Evolutionary conservation across 768 basidiomycete genomes (phyloP).

Genomic region (Calocera cornea): DNA sequence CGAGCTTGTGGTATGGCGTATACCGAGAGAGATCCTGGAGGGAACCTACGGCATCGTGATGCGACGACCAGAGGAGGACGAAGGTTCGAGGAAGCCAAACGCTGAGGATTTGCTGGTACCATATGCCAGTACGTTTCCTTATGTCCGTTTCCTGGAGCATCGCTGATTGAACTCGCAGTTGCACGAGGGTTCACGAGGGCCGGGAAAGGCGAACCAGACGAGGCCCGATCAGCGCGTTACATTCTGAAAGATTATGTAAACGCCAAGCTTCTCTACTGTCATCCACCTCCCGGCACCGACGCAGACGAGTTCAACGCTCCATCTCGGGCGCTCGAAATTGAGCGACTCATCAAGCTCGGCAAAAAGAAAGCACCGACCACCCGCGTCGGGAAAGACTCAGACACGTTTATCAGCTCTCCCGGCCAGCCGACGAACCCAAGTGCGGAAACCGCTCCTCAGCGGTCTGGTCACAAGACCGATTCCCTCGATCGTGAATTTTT

Average conservation of each 20-base stretch:
- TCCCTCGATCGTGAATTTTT: constrained; percentile 78
- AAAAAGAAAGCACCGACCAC: constrained; percentile 84
- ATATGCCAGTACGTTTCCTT: constrained; percentile 68
- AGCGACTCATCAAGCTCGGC: constrained; percentile 39
- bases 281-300: constrained; percentile 54
- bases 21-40: constrained; percentile 76
- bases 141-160: neutral
- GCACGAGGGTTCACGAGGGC: constrained; percentile 84
- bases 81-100: constrained; percentile 45
- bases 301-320: constrained; percentile 61
- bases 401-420: constrained; percentile 49
- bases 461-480: constrained; percentile 41
- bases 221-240: constrained; percentile 82
- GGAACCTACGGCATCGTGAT: constrained; percentile 78
- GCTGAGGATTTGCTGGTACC: constrained; percentile 73
- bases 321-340: constrained; percentile 47
- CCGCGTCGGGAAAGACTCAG: constrained; percentile 68
- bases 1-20: constrained; percentile 57
- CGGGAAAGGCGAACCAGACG: constrained; percentile 94
- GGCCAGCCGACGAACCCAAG: constrained; percentile 10
- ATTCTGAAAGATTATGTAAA: constrained; percentile 96
- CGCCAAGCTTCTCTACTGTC: constrained; percentile 80
- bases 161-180: constrained; percentile 38
- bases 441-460: constrained; percentile 6
- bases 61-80: constrained; percentile 47